These are phyloP conservation scores for Fusarium phyllophilum DNA, from an alignment of 2,329 filamentous ascomycete genomes.

Conservation along the genomic window DNA sequence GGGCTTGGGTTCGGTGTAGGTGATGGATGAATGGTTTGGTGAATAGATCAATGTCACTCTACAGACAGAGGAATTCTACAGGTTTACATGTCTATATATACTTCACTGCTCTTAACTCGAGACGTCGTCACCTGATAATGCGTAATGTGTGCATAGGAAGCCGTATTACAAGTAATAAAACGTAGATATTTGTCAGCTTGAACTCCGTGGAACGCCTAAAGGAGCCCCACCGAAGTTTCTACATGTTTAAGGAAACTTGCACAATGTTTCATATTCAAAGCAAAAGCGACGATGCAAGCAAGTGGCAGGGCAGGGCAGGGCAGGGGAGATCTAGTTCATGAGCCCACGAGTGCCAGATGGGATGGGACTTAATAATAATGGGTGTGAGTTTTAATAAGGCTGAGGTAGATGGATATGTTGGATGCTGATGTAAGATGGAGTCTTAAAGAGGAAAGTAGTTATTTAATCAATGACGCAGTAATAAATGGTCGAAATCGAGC, in stretches of 20 bases:
- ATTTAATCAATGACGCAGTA: not conserved
- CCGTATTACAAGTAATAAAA: not conserved
- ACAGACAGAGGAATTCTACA: not conserved
- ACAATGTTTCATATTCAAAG: not conserved
- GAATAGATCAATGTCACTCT: not conserved
- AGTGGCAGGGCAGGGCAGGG: not conserved
- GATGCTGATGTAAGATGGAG: not conserved
- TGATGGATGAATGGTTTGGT: not conserved
- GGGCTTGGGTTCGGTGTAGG: not conserved
- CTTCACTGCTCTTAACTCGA: not conserved
- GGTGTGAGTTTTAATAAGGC: not conserved
- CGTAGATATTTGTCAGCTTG: conserved; percentile 16
- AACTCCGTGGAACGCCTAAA: conserved; percentile 23
- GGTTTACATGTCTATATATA: not conserved
- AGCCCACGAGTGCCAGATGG: not conserved
- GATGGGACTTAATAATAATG: not conserved
- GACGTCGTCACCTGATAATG: not conserved
- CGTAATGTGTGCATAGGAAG: not conserved
- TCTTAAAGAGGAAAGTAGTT: not conserved
- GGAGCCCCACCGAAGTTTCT: conserved; percentile 7
- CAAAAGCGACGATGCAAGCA: not conserved
- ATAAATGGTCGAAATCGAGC: not conserved
- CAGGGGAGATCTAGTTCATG: not conserved
- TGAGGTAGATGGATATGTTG: not conserved
- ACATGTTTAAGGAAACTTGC: not conserved